Base-by-base conservation (phyloP, 345 rosid genomes). In the Camelina hispida region DNA sequence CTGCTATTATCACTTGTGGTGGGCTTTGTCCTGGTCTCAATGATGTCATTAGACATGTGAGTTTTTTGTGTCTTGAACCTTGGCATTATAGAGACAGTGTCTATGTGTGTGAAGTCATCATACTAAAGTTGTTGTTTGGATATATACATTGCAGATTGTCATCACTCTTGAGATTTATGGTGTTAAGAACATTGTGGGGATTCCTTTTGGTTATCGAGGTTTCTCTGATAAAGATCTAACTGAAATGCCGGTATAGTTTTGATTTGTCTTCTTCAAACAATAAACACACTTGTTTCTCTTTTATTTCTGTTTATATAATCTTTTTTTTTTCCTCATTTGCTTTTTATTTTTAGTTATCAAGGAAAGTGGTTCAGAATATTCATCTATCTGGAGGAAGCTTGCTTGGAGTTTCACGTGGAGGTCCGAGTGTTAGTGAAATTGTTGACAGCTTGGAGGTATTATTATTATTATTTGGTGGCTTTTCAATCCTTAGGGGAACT, bases 311-410 rank as follows among this genome's bases (percentile, higher is more conserved):
- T 69, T 30, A 61, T n/a, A 22, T n/a, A n/a, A n/a, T n/a, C n/a
- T n/a, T n/a, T n/a, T n/a, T n/a, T n/a, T n/a, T 15, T 46, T 46
- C 7, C 9, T 47, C 1, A 1, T n/a, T 47, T 32, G 70, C 50
- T 32, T 74, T 74, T 71, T 35, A 66, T 79, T 57, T 68, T 84
- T 69, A 95, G 99, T 84, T 95, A 64, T 95, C 94, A 3, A 84
- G 97, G 77, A 93, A 87, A 83, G 99, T 96, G 30, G 98, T 96
- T 75, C 99, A 93, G 66, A 96, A 96, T 65, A 76, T 96, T 68
- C 99, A 96, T 86, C 91, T 96, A 25, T 96, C 98, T 66, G 98
- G 98, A 73, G 99, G 98, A 86, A 96, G 98, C 83, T 84, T 93
- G 82, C 81, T 93, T 56, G 99, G 99, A 76, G 99, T 95, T 83